Percentiles rank a stretch among this genome's conserved stretches.
Conservation (phyloP, 2,329 filamentous ascomycete genomes). For the Fulvia fulva region DNA sequence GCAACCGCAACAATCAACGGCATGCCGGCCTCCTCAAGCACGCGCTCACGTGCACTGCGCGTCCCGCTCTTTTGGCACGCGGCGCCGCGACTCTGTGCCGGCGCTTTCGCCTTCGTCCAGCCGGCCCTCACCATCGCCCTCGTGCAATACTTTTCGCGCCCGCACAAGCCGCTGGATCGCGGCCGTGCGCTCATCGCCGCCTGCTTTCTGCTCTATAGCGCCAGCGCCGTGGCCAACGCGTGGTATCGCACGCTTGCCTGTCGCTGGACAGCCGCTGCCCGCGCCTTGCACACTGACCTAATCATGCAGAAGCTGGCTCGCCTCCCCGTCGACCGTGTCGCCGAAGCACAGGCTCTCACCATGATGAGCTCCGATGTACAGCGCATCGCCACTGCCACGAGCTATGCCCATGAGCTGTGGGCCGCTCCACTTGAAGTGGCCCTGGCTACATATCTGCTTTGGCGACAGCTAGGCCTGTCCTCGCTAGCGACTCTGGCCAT, state of each 20-base stretch:
- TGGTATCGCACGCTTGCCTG: neutral
- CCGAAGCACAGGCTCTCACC: neutral
- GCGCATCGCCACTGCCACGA: neutral
- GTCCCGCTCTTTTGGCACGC: neutral
- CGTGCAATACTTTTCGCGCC: neutral
- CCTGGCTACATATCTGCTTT: neutral
- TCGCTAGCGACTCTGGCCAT: neutral
- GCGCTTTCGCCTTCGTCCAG: neutral
- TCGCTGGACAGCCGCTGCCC: neutral
- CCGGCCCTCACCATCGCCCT: neutral
- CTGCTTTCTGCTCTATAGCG: neutral
- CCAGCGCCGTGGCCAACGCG: neutral
- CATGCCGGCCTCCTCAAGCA: too few relatives aligned
- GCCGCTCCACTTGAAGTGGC: neutral
- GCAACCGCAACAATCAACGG: too few relatives aligned
- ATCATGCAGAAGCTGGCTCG: neutral
- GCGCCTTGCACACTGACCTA: neutral
- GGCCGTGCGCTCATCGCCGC: neutral
- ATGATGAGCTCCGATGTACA: conserved; percentile 2
- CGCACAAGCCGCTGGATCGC: neutral
- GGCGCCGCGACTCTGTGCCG: neutral
- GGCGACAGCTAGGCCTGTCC: neutral
- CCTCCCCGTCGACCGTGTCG: neutral
- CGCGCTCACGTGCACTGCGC: neutral
- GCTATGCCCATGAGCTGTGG: neutral